Evolutionary conservation across 2,329 filamentous ascomycete species (phyloP), one percentile per base, ranked within the genome.

Genomic region (Colletotrichum sansevieriae): DNA sequence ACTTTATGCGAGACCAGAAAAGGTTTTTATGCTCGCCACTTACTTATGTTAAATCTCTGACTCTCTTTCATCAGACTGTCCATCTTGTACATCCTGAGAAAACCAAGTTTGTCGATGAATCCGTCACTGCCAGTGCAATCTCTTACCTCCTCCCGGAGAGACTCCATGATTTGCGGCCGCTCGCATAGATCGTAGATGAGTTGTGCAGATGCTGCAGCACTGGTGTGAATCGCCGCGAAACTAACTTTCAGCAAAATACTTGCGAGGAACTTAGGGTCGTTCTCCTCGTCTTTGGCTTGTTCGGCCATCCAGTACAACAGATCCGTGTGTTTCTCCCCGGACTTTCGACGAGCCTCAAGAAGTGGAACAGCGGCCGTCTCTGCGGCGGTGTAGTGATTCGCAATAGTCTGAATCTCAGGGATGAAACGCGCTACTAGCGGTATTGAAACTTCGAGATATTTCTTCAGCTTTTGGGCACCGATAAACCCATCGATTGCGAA

Each of bases 401-500:
- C 52, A 25, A 77, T 77, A 25, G 75, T 76, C 1, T 72, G 63
- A 9, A 78, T 70, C 37, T 71, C 73, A 0, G 74, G 70, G 13
- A 76, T 74, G 15, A 76, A 73, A 18, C 71, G 73, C 15, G 72
- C 63, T 4, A 72, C 63, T 4, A 78, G 43, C 11, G 76, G 75
- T 49, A 74, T 75, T 10, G 78, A 39, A 3, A 74, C 59, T 9
- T 58, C 41, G 1, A 75, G 75, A 64, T 59, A 59, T 3, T 22
- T 59, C 43, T 59, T 59, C 12, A 59, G 12, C 7, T 73, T 63
- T 49, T 76, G 75, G 2, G 75, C 74, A 2, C 71, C 75, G 12
- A 75, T 70, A 52, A 78, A 77, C 12, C 75, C 75, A 44, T 75
- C 74, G 5, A 72, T 66, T 1, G 77, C 73, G 56, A 77, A 80